phyloP scores from a whole-genome alignment of 371 early-diverging fungal genomes.

The Actinomucor elegans region DNA sequence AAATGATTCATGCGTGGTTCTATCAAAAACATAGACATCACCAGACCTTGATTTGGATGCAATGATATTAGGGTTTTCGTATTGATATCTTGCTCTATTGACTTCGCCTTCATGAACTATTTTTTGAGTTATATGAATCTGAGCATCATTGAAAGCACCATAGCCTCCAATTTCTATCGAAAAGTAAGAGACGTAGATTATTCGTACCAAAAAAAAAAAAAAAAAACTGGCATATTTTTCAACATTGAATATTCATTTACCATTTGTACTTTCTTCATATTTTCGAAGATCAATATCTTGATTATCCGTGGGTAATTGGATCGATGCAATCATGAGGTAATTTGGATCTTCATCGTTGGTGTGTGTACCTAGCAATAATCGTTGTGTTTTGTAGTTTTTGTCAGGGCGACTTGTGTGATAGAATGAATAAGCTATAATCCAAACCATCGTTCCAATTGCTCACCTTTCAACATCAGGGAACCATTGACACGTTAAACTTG shows the following conservation, averaged over 20 bases:
- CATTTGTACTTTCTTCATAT: constrained; percentile 59
- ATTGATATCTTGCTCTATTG: constrained; percentile 96
- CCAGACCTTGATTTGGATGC: constrained; percentile 92
- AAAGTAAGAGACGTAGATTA: neutral
- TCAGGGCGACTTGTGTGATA: no score
- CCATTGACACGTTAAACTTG: constrained; percentile 98
- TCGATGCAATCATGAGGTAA: constrained; percentile 93
- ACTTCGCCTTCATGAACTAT: constrained; percentile 97
- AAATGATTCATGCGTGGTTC: constrained; percentile 86
- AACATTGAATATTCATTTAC: constrained; percentile 9
- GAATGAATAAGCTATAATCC: no score
- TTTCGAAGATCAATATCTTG: constrained; percentile 68
- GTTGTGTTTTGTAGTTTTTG: constrained; percentile 87
- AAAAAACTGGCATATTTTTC: no score
- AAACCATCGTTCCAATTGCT: no score
- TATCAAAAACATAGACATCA: constrained; percentile 96
- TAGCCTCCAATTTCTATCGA: constrained; percentile 85
- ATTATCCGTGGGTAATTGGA: constrained; percentile 87
- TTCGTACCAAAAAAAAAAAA: neutral
- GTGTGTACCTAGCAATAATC: constrained; percentile 94
- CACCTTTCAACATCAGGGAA: constrained; percentile 95
- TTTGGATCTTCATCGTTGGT: constrained; percentile 97
- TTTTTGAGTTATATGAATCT: constrained; percentile 82
- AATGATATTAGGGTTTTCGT: constrained; percentile 92
- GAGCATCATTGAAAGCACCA: constrained; percentile 71